phyloP scores from a whole-genome alignment of 1,139 yeast genomes.

The Geotrichum bryndzae region DNA sequence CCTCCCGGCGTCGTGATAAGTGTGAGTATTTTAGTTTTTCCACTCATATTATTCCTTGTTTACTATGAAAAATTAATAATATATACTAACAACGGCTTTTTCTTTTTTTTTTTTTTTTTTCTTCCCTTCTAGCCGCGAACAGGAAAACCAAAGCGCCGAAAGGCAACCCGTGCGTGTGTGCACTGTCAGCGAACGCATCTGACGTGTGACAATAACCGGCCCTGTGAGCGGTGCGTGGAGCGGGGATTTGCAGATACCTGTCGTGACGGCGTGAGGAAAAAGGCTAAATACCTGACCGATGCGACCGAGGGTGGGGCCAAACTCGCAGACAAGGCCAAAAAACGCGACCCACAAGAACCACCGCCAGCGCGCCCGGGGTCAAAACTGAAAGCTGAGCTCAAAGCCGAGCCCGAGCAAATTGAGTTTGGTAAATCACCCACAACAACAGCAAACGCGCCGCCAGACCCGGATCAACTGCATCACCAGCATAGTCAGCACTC shows the following conservation, averaged over 20 bases:
- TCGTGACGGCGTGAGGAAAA: slow-evolving; percentile 83
- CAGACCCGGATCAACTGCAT: not conserved
- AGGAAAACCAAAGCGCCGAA: slow-evolving; percentile 41
- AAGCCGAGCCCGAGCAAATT: not conserved
- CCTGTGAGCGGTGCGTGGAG: slow-evolving; percentile 72
- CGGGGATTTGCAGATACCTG: slow-evolving; percentile 70
- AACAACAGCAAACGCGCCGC: not conserved
- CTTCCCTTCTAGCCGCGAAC: slow-evolving; percentile 26
- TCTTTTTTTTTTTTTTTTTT: not conserved
- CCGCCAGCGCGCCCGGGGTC: not conserved
- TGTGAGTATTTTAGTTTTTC: slow-evolving; percentile 1
- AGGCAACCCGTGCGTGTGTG: slow-evolving; percentile 76
- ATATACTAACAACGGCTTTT: not conserved
- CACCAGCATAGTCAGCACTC: not conserved
- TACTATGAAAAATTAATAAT: not conserved
- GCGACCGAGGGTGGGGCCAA: slow-evolving; percentile 23
- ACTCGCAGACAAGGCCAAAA: not conserved
- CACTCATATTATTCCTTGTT: not conserved
- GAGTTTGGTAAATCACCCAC: not conserved
- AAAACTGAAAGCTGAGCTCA: not conserved
- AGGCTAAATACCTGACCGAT: slow-evolving; percentile 63
- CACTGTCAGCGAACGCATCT: slow-evolving; percentile 85
- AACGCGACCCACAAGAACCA: not conserved
- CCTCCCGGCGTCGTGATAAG: slow-evolving; percentile 11
- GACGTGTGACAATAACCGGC: slow-evolving; percentile 76